These are phyloP conservation scores for Neurospora sp. DNA, from an alignment of 495 filamentous ascomycete species.

Conservation along the genomic window DNA sequence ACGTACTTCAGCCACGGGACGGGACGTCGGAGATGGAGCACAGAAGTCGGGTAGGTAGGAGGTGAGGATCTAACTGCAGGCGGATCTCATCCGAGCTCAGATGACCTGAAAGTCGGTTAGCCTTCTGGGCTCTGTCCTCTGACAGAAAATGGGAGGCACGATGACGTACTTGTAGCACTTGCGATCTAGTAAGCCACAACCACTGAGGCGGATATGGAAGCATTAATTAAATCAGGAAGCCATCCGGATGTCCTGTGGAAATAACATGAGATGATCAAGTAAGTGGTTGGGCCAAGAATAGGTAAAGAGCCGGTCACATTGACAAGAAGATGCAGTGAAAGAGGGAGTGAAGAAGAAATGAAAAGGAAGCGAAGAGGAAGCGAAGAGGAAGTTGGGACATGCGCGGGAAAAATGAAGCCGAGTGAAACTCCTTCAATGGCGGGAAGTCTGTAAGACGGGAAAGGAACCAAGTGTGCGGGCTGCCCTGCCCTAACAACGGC, in stretches of 20 bases:
- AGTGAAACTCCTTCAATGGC: not conserved
- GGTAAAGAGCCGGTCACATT: not conserved
- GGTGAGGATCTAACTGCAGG: not conserved
- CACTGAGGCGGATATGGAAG: not conserved
- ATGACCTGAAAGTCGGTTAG: not conserved
- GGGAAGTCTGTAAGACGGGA: not conserved
- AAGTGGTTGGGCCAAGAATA: not conserved
- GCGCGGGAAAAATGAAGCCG: not conserved
- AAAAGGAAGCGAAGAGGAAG: not conserved
- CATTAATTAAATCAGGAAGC: not conserved
- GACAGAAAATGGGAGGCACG: not conserved
- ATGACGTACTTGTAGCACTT: not conserved
- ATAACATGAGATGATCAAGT: not conserved
- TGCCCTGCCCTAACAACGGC: too few species aligned
- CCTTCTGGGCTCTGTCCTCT: not conserved
- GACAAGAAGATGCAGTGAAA: not conserved
- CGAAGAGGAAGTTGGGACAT: not conserved
- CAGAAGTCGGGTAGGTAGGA: not conserved
- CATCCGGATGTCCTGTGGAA: not conserved
- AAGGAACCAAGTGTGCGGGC: too few species aligned
- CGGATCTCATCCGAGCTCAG: not conserved
- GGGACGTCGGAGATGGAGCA: not conserved
- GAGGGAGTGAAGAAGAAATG: not conserved
- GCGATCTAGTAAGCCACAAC: not conserved
- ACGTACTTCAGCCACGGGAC: not conserved